Evolutionary conservation across 768 basidiomycete genomes (phyloP).

Genomic region (Sistotremastrum suecicum): DNA sequence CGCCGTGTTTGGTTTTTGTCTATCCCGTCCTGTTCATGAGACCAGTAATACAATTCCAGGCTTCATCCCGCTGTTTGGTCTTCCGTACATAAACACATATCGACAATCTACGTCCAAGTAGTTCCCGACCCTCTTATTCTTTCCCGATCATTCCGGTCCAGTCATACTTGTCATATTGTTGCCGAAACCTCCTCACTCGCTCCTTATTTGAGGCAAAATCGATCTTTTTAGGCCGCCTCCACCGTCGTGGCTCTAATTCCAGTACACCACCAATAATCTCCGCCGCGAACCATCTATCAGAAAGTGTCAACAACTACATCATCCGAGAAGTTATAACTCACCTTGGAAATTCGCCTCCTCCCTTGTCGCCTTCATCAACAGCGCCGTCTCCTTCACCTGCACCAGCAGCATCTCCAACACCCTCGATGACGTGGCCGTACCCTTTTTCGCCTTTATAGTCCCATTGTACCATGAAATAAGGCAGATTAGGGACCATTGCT

Average conservation of each 20-base stretch:
- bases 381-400: conserved; percentile 50
- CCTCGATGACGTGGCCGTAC: conserved; percentile 97
- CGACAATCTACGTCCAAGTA: too few relatives aligned
- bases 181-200: conserved; percentile 54
- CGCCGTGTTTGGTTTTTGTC: too few relatives aligned
- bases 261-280: conserved; percentile 91
- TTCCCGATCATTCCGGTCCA: conserved; percentile 65
- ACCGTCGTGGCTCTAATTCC: conserved; percentile 73
- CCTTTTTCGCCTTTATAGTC: conserved; percentile 97
- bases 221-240: conserved; percentile 67
- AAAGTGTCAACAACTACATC: neutral
- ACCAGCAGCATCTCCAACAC: conserved; percentile 48
- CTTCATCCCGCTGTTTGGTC: too few relatives aligned
- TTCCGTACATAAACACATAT: too few relatives aligned
- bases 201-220: conserved; percentile 60
- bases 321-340: conserved; percentile 20
- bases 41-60: too few relatives aligned
- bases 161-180: conserved; percentile 64
- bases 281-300: conserved; percentile 73
- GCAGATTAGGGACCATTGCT: conserved; percentile 90
- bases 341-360: conserved; percentile 85
- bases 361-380: conserved; percentile 77
- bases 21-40: too few relatives aligned
- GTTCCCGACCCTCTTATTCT: neutral
- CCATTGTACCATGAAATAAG: conserved; percentile 98